phyloP scores from a whole-genome alignment of 768 basidiomycete species.

The Panellus pusillus region DNA sequence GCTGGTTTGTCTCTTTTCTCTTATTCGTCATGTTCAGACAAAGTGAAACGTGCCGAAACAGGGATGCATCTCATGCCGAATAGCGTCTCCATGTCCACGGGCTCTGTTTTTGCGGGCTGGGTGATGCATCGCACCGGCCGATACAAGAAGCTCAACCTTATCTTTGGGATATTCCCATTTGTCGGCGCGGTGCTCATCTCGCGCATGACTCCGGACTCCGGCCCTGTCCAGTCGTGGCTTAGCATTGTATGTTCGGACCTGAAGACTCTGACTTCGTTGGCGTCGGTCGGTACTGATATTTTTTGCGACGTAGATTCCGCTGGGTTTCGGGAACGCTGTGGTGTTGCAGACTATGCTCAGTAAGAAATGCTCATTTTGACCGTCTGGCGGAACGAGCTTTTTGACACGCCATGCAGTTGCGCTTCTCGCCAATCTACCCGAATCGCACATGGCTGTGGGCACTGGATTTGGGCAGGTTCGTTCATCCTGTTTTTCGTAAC shows the following conservation, averaged over 20 bases:
- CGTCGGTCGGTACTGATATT: too few species aligned
- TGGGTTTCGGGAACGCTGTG: conserved; percentile 66
- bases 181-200: conserved; percentile 43
- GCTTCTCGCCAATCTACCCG: conserved; percentile 59
- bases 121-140: conserved; percentile 64
- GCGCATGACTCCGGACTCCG: conserved; percentile 44
- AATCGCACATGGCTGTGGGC: conserved; percentile 62
- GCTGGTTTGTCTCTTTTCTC: too few species aligned
- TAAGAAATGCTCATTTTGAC: conserved; percentile 26
- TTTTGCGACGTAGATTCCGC: conserved; percentile 61
- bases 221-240: conserved; percentile 44
- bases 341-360: conserved; percentile 62
- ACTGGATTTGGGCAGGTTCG: conserved; percentile 59
- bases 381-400: too few species aligned
- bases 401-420: conserved; percentile 11
- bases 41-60: conserved; percentile 18
- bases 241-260: conserved; percentile 44
- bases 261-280: too few species aligned
- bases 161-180: conserved; percentile 66
- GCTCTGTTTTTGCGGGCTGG: conserved; percentile 72
- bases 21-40: too few species aligned
- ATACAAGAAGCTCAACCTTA: conserved; percentile 59
- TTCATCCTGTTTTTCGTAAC: too few species aligned
- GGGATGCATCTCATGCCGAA: conserved; percentile 58
- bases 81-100: conserved; percentile 52